phyloP scores from a whole-genome alignment of 345 rosid species.

The Rhodamnia rubescens region DNA sequence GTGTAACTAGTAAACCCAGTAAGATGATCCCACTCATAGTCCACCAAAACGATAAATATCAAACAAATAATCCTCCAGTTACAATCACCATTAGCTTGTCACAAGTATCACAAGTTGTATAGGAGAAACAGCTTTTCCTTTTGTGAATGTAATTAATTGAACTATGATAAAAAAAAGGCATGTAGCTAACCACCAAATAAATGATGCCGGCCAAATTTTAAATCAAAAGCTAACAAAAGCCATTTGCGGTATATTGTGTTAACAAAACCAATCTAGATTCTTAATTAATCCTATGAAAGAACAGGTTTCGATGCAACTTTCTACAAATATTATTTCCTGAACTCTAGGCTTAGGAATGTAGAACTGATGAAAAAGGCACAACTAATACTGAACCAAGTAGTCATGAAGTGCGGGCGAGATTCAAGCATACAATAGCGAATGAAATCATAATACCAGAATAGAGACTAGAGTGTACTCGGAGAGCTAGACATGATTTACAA shows the following conservation, averaged over 20 bases:
- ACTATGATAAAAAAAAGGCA: background rate
- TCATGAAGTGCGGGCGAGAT: background rate
- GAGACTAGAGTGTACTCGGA: background rate
- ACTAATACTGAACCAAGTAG: background rate
- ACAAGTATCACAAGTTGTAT: background rate
- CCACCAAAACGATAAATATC: background rate
- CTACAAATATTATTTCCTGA: background rate
- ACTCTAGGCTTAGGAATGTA: background rate
- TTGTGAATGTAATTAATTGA: background rate
- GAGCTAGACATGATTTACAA: background rate
- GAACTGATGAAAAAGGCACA: background rate
- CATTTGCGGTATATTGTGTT: background rate
- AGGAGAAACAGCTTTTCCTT: background rate
- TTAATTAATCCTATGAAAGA: background rate
- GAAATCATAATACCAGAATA: background rate
- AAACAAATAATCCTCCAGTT: background rate
- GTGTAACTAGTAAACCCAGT: background rate
- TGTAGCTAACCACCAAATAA: background rate
- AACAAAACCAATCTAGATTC: background rate
- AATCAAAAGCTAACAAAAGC: background rate
- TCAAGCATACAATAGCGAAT: background rate
- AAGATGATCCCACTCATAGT: background rate
- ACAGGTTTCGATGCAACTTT: background rate
- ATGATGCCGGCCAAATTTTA: background rate
- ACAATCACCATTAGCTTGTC: background rate